Base-by-base conservation (phyloP, 2,329 filamentous ascomycete genomes). In the Phaeomoniella chlamydospora region DNA sequence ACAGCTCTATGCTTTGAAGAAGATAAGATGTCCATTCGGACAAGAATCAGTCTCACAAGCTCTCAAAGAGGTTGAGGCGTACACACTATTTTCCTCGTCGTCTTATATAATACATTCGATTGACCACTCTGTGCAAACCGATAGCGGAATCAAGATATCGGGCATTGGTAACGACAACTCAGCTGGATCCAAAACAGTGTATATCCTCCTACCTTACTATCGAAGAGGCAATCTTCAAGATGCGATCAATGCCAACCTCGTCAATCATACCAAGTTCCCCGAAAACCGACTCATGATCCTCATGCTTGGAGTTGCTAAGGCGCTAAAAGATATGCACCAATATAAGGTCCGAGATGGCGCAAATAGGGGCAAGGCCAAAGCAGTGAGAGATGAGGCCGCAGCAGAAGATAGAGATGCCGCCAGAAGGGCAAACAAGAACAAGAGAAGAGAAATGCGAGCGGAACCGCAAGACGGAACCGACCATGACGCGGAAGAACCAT, bases 21-120 rank as follows among this genome's bases (percentile, higher is more conserved):
- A 98, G 71, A 98, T 98, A 58, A 80, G 88, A 54, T 98, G 90
- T 67, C 88, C 90, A 3, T 96, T 98, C 53, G 90, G 90, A 46
- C 81, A 90, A 58, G 90, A 98, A 67, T 94, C 85, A 16, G 88
- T 98, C 40, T 77, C 85, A 46, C 85, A 84, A 56, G 90, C 90
- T 35, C 80, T 96, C 70, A 88, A 88, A 58, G 90, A 98, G 65
- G 90, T 96, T 42, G 88, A 96, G 58, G 88, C 90, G 34, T 98
- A 98, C 66, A 79, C 79, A 45, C 74, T 94, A 40, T 98, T 98
- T 64, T 67, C 75, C 37, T 77, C 79, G 46, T 74, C 84, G 43
- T 74, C 79, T 6, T 38, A 34, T 26, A 90, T 96, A 57, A 94
- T 94, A 55, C 78, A 80, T 50, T 75, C 76, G 45, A 68, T 88